Base-by-base conservation (phyloP, 371 early-diverging fungal genomes). In the Mucor irregularis region DNA sequence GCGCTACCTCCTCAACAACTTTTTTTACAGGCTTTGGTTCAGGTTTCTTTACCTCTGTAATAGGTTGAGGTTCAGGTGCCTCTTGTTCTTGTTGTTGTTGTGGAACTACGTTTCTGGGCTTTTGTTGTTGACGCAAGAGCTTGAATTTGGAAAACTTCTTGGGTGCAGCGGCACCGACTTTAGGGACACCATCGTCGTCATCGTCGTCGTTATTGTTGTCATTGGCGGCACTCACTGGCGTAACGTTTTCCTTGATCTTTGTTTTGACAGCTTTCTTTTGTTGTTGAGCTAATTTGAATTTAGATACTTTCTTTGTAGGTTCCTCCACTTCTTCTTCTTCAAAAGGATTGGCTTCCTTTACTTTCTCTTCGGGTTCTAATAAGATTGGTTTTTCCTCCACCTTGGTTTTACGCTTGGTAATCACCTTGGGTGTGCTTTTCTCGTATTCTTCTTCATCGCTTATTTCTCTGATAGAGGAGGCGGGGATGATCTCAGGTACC, bases 391-490 rank as follows among this genome's bases (percentile, higher is more conserved):
- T n/a, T n/a, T n/a, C n/a, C n/a, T n/a, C n/a, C n/a, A n/a, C n/a
- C n/a, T n/a, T n/a, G 22, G 40, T 29, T 8, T 62, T 49, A 2
- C 49, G 51, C 19, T 62, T 62, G 14, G 62, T 56, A 11, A 52
- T 47, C 1, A 62, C 39, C 24, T 33, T 43, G 16, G 62, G 62
- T 24, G 57, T 57, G 16, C 62, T 62, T n/a, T 37, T 46, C 9
- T 70, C 62, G 16, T 66, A 49, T 0, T 50, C 54, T 30, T 76
- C 68, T 44, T 82, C 80, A 4, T 58, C 53, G 4, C 16, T 8
- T 2, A 51, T 25, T 19, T 51, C 51, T 26, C n/a, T 11, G 19
- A 51, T 17, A 14, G 38, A 26, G 17, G 51, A 16, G 29, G 51
- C 51, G 2, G 51, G 40, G 10, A 39, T 19, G 16, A 39, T 38